phyloP scores from a whole-genome alignment of 1,284 basidiomycete species.

The Leccinum pallidistipes region DNA sequence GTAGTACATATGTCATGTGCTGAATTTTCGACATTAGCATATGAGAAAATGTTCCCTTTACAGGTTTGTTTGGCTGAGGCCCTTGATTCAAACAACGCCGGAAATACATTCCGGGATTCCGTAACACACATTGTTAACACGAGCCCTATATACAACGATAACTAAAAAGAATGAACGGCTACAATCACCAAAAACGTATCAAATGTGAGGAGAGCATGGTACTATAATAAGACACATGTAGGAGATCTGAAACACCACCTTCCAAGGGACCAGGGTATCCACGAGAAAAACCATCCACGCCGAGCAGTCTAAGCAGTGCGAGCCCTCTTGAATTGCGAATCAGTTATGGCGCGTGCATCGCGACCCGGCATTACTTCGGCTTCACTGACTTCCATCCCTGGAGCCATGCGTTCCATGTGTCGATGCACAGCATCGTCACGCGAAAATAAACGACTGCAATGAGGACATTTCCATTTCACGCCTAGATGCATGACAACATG shows the following conservation, averaged over 20 bases:
- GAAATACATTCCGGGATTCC: neutral
- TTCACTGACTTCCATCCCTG: constrained; percentile 23
- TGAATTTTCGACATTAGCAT: neutral
- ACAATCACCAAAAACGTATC: neutral
- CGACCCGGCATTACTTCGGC: constrained; percentile 28
- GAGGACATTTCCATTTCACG: constrained; percentile 33
- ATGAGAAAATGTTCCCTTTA: constrained; percentile 25
- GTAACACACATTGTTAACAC: neutral
- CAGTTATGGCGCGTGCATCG: constrained; percentile 22
- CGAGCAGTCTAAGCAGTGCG: constrained; percentile 11
- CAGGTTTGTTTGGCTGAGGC: constrained; percentile 17
- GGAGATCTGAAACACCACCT: neutral
- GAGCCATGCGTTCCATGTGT: constrained; percentile 32
- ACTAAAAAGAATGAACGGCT: neutral
- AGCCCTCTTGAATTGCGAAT: constrained; percentile 9
- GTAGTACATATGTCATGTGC: neutral
- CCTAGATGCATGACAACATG: constrained; percentile 32
- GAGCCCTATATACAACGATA: neutral
- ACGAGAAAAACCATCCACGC: neutral
- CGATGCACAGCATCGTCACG: constrained; percentile 35
- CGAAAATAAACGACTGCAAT: constrained; percentile 28
- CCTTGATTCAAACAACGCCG: constrained; percentile 15
- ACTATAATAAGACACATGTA: constrained; percentile 5
- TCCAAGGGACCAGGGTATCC: neutral
- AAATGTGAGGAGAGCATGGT: constrained; percentile 6